Conservation (phyloP, 371 early-diverging fungal species). For the Apophysomyces variabilis region DNA sequence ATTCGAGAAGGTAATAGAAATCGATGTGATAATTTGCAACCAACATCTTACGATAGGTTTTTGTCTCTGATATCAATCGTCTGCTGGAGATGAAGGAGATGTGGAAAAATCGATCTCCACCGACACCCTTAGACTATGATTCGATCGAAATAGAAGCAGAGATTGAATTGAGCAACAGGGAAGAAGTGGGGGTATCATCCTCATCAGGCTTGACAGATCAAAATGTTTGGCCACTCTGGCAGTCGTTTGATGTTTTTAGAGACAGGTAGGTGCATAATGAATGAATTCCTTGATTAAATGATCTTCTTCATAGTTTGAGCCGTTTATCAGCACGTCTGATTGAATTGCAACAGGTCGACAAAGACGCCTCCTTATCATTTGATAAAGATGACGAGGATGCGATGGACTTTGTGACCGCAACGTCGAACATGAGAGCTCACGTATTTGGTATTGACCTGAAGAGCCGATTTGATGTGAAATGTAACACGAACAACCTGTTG, state of each 20-base stretch:
- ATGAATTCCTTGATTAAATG: background rate
- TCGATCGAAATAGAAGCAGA: conserved; percentile 29
- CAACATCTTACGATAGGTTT: conserved; percentile 47
- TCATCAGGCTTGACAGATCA: conserved; percentile 61
- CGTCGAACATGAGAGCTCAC: conserved; percentile 86
- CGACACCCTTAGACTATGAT: conserved; percentile 69
- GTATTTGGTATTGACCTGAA: conserved; percentile 81
- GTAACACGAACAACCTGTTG: conserved; percentile 39
- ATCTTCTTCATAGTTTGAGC: conserved; percentile 34
- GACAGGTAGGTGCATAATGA: conserved; percentile 44
- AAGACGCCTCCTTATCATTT: conserved; percentile 67
- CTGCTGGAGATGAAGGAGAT: conserved; percentile 85
- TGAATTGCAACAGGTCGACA: conserved; percentile 40
- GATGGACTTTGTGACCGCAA: conserved; percentile 91
- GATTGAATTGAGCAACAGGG: conserved; percentile 11
- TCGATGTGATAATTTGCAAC: background rate
- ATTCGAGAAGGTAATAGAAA: conserved; percentile 76
- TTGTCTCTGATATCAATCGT: conserved; percentile 77
- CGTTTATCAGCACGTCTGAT: conserved; percentile 49
- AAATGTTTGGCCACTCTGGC: conserved; percentile 65
- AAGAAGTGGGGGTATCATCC: conserved; percentile 9
- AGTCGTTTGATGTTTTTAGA: conserved; percentile 59
- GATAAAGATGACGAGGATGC: conserved; percentile 95
- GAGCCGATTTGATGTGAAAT: conserved; percentile 88
- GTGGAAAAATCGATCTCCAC: conserved; percentile 83